phyloP scores from a whole-genome alignment of 73 alveolate species.

The Paramecium biaurelia region DNA sequence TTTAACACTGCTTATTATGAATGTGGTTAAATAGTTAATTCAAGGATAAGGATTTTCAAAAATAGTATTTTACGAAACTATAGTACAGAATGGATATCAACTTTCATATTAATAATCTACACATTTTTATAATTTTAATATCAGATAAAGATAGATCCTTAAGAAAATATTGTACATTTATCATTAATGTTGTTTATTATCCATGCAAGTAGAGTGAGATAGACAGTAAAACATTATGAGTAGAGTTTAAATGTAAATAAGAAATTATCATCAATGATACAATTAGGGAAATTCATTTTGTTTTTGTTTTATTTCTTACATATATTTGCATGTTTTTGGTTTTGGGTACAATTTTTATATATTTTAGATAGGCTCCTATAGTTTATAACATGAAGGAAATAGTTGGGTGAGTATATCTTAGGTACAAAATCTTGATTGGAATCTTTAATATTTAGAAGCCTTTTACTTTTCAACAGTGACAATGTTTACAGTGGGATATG shows the following conservation, averaged over 20 bases:
- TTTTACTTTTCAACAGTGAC: constrained; percentile 76
- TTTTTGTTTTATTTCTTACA: constrained; percentile 5
- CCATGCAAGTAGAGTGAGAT: neutral
- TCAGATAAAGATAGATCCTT: neutral
- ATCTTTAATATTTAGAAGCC: constrained; percentile 62
- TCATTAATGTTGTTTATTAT: neutral
- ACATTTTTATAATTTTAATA: neutral
- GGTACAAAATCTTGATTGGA: neutral
- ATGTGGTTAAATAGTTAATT: neutral
- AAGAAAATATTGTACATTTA: neutral
- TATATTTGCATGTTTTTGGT: constrained; percentile 42
- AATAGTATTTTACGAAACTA: neutral
- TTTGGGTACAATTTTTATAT: neutral
- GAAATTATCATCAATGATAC: neutral
- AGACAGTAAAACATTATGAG: neutral
- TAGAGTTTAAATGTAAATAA: neutral
- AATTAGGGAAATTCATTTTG: neutral
- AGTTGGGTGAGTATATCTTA: constrained; percentile 63
- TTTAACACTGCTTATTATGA: constrained; percentile 24
- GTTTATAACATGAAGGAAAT: neutral
- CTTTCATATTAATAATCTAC: neutral
- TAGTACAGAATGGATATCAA: constrained; percentile 33
- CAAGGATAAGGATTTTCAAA: neutral
- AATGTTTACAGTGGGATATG: constrained; percentile 80
- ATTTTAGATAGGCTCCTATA: neutral